Evolutionary conservation across 73 alveolate species (phyloP).

Genomic region (Urostyla sp.): DNA sequence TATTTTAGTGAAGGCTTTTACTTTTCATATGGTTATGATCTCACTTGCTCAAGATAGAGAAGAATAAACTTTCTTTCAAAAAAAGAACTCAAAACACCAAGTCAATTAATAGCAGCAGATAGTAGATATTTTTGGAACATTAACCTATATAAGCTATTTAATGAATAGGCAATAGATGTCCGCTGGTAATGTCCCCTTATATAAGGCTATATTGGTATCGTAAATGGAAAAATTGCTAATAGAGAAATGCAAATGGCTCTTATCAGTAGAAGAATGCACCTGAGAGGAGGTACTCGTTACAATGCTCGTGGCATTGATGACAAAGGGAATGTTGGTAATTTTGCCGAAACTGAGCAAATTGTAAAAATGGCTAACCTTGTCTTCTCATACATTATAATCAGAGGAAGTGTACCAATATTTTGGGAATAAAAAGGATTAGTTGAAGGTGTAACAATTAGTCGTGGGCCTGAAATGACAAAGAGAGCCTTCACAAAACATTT

Average conservation of each 20-base stretch:
- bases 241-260: slow-evolving; percentile 55
- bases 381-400: slow-evolving; percentile 26
- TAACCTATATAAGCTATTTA: slow-evolving; percentile 40
- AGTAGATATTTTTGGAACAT: slow-evolving; percentile 67
- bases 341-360: slow-evolving; percentile 94
- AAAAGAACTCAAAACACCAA: slow-evolving; percentile 6
- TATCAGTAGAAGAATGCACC: slow-evolving; percentile 83
- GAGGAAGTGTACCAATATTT: slow-evolving; percentile 66
- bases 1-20: slow-evolving; percentile 87
- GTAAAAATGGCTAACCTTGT: slow-evolving; percentile 41
- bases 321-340: slow-evolving; percentile 97
- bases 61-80: slow-evolving; percentile 62
- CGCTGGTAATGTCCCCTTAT: slow-evolving; percentile 79
- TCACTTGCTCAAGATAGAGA: slow-evolving; percentile 83
- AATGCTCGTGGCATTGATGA: slow-evolving; percentile 97
- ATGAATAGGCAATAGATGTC: slow-evolving; percentile 34
- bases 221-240: slow-evolving; percentile 40
- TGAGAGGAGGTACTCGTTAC: slow-evolving; percentile 95
- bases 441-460: slow-evolving; percentile 57
- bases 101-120: slow-evolving; percentile 44
- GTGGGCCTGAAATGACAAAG: slow-evolving; percentile 62
- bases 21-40: slow-evolving; percentile 91
- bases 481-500: slow-evolving; percentile 63
- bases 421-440: slow-evolving; percentile 67
- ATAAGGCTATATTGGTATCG: slow-evolving; percentile 75